Evolutionary conservation across 768 basidiomycete genomes (phyloP), one percentile per base, ranked within the genome.

Genomic region (Suillus lakei): DNA sequence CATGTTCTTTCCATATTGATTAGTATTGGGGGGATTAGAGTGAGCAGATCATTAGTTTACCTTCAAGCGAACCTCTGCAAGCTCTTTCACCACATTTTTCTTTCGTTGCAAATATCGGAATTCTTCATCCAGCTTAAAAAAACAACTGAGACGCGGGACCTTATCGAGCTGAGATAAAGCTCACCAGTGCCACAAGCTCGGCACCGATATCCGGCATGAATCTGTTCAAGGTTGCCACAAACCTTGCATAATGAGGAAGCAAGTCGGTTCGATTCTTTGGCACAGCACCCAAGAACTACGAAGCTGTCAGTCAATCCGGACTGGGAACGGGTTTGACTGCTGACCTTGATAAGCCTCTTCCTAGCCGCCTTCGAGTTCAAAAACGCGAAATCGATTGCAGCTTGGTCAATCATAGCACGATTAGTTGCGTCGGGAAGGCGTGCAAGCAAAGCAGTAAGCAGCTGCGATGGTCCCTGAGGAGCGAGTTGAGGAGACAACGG

Each of bases 301-400:
- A 18, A 59, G 18, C 41, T 39, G 12, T 41, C 28, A 59, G 41
- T 43, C 3, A 28, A 21, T 30, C 12, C 18, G 26, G 10, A 21
- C 6, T 18, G 18, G 26, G 39, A 30, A 67, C 30, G 56, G 62
- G 68, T 63, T 51, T 18, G 13, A 28, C 16, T 36, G 30, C 58
- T 34, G 30, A 96, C 96, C 86, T 90, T 96, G 69, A 94, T 83
- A 46, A 98, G 84, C 63, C 98, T 81, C 76, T 97, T 99, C 70
- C 98, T 83, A 15, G 96, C 94, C 26, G 97, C 95, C 76, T 99
- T 99, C 50, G 95, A 96, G 74, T 99, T 99, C 64, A 99, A 82
- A 72, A 96, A 95, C 0, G 95, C 94, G 76, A 99, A 99, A 67
- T 99, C 97, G 44, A 98, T 88, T 0, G 96, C 96, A 34, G 91